A percentile compares a stretch with the other conserved stretches of the same genome.
Conservation (phyloP, 2,329 filamentous ascomycete genomes). For the Daldinia sp. region DNA sequence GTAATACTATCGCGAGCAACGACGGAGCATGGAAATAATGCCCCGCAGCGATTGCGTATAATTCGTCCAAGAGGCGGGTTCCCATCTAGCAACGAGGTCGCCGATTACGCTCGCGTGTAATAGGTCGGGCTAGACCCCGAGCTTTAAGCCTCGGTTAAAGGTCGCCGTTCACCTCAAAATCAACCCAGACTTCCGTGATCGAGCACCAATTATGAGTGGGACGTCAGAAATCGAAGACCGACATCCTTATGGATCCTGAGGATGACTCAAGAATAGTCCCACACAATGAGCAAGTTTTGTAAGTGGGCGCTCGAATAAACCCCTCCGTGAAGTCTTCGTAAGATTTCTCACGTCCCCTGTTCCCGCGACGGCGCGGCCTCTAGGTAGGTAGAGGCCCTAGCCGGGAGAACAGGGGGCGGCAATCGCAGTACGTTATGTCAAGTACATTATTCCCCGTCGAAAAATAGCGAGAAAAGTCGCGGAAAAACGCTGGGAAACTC, state of each 20-base stretch:
- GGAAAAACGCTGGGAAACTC: slow-evolving; percentile 30
- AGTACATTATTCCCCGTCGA: slow-evolving; percentile 8
- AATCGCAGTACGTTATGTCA: slow-evolving; percentile 2
- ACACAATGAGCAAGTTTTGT: slow-evolving; percentile 35
- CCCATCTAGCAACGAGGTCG: slow-evolving; percentile 21
- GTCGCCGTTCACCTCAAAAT: slow-evolving; percentile 9
- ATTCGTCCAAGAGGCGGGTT: slow-evolving; percentile 3
- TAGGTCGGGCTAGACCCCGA: not conserved
- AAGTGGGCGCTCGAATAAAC: slow-evolving; percentile 7
- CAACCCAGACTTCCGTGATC: not conserved
- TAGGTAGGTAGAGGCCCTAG: not conserved
- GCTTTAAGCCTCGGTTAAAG: not conserved
- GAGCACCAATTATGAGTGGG: slow-evolving; percentile 15
- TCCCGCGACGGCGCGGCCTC: not conserved
- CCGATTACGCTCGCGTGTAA: slow-evolving; percentile 33
- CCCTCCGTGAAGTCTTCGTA: slow-evolving; percentile 18
- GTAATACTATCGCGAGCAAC: not conserved
- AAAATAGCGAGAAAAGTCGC: slow-evolving; percentile 1
- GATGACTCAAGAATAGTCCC: slow-evolving; percentile 18
- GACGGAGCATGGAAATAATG: not conserved
- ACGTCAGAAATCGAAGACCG: slow-evolving; percentile 19
- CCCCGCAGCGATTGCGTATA: slow-evolving; percentile 15
- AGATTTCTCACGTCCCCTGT: not conserved
- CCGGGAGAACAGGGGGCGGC: slow-evolving; percentile 4
- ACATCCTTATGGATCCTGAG: slow-evolving; percentile 14